phyloP scores from a whole-genome alignment of 2,329 filamentous ascomycete species.

The Monosporascus sp. region DNA sequence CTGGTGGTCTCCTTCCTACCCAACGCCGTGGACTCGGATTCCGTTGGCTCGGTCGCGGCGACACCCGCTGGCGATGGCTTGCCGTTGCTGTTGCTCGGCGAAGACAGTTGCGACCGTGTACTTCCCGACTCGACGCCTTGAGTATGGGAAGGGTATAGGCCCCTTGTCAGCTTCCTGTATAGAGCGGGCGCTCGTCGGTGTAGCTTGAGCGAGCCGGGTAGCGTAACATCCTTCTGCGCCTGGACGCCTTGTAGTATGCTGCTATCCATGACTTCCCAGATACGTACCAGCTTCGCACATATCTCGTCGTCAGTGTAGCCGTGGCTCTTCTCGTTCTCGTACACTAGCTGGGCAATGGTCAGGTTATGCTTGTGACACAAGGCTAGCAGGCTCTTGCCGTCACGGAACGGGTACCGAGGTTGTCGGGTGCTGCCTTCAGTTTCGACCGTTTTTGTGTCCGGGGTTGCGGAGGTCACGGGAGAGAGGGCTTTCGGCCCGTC shows the following conservation, averaged over 20 bases:
- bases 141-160: conserved; percentile 36
- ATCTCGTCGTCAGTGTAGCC: conserved; percentile 46
- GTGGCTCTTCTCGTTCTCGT: conserved; percentile 47
- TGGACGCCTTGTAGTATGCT: conserved; percentile 46
- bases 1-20: conserved; percentile 13
- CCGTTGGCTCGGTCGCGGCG: conserved; percentile 1
- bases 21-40: conserved; percentile 9
- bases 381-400: conserved; percentile 39
- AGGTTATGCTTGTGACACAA: conserved; percentile 45
- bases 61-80: not conserved
- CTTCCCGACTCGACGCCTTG: conserved; percentile 11
- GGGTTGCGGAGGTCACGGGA: conserved; percentile 6
- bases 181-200: conserved; percentile 41
- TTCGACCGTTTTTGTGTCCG: conserved; percentile 6
- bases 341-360: conserved; percentile 46
- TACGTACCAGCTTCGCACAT: conserved; percentile 39
- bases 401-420: conserved; percentile 42
- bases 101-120: conserved; percentile 9
- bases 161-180: conserved; percentile 40
- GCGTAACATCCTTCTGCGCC: conserved; percentile 33
- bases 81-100: conserved; percentile 4
- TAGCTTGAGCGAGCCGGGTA: conserved; percentile 44
- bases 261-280: conserved; percentile 48
- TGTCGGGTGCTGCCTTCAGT: conserved; percentile 20
- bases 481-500: conserved; percentile 1